Evolutionary conservation across 192 early-diverging fungal genomes (phyloP).

Genomic region (Linnemannia hyalina): DNA sequence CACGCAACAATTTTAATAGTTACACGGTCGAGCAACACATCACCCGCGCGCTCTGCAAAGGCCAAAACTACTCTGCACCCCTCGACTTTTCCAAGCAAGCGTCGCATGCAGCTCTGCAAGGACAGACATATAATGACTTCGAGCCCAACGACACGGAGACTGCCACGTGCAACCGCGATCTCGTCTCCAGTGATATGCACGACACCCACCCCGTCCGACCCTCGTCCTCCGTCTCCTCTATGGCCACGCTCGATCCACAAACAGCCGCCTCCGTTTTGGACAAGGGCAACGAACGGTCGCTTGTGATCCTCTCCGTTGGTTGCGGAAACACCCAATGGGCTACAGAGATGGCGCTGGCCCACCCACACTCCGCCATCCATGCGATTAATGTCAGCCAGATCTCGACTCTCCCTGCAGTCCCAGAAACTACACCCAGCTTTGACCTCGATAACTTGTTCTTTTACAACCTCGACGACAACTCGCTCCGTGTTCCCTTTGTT

Average conservation of each 20-base stretch:
- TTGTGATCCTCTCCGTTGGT: conserved; percentile 50
- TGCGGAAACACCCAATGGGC: conserved; percentile 55
- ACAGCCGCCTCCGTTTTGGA: not conserved
- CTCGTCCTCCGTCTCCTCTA: conserved; percentile 20
- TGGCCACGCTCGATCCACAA: conserved; percentile 14
- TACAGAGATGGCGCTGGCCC: conserved; percentile 51
- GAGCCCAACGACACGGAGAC: conserved; percentile 12
- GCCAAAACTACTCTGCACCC: conserved; percentile 55
- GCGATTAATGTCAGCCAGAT: conserved; percentile 55
- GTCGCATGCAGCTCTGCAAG: not conserved
- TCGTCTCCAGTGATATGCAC: not conserved
- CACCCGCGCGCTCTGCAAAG: conserved; percentile 39
- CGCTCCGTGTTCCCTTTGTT: conserved; percentile 40
- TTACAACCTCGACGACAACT: conserved; percentile 55
- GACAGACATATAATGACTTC: not conserved
- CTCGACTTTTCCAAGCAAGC: conserved; percentile 42
- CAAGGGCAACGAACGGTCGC: conserved; percentile 33
- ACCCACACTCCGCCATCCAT: conserved; percentile 52
- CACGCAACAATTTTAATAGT: conserved; percentile 13
- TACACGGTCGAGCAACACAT: conserved; percentile 53
- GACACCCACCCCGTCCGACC: not conserved
- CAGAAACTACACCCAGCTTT: conserved; percentile 41
- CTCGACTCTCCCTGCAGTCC: conserved; percentile 33
- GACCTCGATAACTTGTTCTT: conserved; percentile 56
- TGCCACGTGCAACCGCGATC: not conserved